A percentile compares a stretch with the other conserved stretches of the same genome.
Conservation (phyloP, 1,284 basidiomycete species). For the Thelephora terrestris region DNA sequence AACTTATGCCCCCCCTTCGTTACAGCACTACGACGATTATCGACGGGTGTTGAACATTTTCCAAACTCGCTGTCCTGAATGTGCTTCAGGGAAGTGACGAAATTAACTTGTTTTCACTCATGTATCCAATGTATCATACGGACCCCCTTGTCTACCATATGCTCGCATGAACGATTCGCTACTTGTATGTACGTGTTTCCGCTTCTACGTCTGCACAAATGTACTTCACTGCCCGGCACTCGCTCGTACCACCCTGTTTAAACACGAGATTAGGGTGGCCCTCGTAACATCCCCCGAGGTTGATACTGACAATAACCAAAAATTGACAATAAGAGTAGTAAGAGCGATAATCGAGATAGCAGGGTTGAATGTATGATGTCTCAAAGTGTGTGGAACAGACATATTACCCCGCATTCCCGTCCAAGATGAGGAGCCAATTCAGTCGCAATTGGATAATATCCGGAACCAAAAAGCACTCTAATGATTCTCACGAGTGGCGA, state of each 20-base stretch:
- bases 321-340: too few relatives aligned
- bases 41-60: constrained; percentile 37
- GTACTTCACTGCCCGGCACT: background rate
- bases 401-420: too few relatives aligned
- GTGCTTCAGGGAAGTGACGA: constrained; percentile 21
- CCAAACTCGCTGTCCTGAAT: constrained; percentile 38
- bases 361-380: too few relatives aligned
- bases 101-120: background rate
- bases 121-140: constrained; percentile 1
- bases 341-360: too few relatives aligned
- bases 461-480: too few relatives aligned
- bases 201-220: background rate
- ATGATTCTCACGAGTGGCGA: background rate
- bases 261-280: too few relatives aligned
- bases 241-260: too few relatives aligned
- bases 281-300: too few relatives aligned
- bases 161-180: background rate
- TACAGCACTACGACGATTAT: constrained; percentile 30
- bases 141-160: constrained; percentile 2
- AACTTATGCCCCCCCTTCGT: background rate
- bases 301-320: too few relatives aligned
- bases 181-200: background rate
- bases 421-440: background rate
- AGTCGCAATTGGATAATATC: background rate
- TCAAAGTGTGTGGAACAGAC: too few relatives aligned